Evolutionary conservation across 1,284 basidiomycete species (phyloP).

Genomic region (Ustilago shanxiensis): DNA sequence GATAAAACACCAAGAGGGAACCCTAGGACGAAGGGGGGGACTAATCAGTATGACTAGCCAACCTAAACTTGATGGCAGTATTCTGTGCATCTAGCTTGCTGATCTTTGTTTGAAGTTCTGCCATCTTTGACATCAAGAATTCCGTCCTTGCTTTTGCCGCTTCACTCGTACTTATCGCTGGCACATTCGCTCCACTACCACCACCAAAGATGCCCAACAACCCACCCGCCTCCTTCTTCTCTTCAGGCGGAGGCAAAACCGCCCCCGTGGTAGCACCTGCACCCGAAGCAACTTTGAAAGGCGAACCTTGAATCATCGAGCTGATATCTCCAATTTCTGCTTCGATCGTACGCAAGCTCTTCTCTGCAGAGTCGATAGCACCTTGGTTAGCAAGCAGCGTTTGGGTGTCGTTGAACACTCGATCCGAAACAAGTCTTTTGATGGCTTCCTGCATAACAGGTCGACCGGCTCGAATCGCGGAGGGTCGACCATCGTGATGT

Average conservation of each 20-base stretch:
- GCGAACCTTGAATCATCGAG: constrained; percentile 63
- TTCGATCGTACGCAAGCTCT: constrained; percentile 80
- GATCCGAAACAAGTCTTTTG: constrained; percentile 81
- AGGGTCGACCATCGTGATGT: constrained; percentile 85
- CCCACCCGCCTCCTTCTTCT: constrained; percentile 12
- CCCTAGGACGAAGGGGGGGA: neutral
- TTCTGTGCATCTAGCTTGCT: constrained; percentile 56
- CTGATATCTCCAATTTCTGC: constrained; percentile 76
- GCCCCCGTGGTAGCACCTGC: constrained; percentile 26
- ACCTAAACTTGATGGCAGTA: constrained; percentile 42
- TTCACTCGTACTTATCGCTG: constrained; percentile 70
- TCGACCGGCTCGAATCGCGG: constrained; percentile 86
- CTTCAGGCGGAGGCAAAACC: constrained; percentile 16
- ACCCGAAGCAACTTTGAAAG: constrained; percentile 65
- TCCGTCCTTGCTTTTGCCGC: constrained; percentile 77
- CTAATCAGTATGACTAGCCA: constrained; percentile 27
- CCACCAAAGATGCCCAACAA: constrained; percentile 14
- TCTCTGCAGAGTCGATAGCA: constrained; percentile 78
- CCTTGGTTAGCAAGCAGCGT: constrained; percentile 74
- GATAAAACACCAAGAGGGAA: too few relatives aligned
- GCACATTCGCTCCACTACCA: neutral
- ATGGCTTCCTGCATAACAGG: constrained; percentile 90
- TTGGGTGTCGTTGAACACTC: constrained; percentile 83
- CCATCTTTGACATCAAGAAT: constrained; percentile 83
- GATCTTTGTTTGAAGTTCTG: constrained; percentile 77